Conservation (phyloP, 2,329 filamentous ascomycete genomes). For the Rhinocladiella similis region DNA sequence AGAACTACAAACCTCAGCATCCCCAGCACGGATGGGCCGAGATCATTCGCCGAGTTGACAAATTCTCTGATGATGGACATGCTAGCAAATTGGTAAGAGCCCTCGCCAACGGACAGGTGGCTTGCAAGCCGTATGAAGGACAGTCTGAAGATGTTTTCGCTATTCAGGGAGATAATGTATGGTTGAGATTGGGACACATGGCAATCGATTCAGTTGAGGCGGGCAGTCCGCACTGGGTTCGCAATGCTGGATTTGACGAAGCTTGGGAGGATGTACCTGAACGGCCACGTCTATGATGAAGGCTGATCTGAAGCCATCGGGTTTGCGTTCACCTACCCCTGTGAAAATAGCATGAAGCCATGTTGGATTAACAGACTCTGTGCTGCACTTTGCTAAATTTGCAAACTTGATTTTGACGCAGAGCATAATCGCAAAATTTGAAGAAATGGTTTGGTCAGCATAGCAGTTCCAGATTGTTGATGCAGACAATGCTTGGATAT, state of each 20-base stretch:
- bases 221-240: conserved; percentile 36
- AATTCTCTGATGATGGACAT: conserved; percentile 73
- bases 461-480: too few relatives aligned
- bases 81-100: conserved; percentile 72
- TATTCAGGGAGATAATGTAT: conserved; percentile 43
- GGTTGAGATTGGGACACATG: conserved; percentile 48
- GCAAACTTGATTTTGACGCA: too few relatives aligned
- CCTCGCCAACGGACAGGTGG: conserved; percentile 63
- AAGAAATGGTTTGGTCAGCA: too few relatives aligned
- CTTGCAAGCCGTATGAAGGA: conserved; percentile 38
- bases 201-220: conserved; percentile 36
- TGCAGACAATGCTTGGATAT: too few relatives aligned
- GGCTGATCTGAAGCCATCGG: background rate
- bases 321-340: too few relatives aligned
- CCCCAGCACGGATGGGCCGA: conserved; percentile 41
- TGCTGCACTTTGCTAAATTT: too few relatives aligned
- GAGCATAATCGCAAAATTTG: too few relatives aligned
- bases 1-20: conserved; percentile 57
- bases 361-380: too few relatives aligned
- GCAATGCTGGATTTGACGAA: conserved; percentile 43
- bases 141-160: conserved; percentile 34
- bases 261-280: conserved; percentile 39
- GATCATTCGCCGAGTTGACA: conserved; percentile 48
- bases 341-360: background rate
- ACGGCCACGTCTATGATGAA: conserved; percentile 19